Base-by-base conservation (phyloP, 257 asterid species). In the Salvia miltiorrhiza region DNA sequence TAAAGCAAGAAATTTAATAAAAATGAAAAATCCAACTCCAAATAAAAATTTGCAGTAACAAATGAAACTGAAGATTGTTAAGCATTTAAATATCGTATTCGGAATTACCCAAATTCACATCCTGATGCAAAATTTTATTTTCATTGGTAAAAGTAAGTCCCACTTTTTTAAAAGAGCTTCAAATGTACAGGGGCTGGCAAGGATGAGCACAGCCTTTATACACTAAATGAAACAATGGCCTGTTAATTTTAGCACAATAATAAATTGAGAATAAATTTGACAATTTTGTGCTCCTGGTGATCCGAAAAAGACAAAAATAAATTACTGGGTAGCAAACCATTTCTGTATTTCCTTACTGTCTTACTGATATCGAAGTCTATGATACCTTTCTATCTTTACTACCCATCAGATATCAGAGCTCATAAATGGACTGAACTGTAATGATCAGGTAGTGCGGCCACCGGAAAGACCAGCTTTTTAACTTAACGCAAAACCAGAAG, bases 401-500 rank as follows among this genome's bases (percentile, higher is more conserved):
- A 73, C 57, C 16, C 65, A 55, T 44, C 20, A 47, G 43, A 60
- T 37, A 58, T 76, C 23, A 63, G 63, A 48, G 23, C 63, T 65
- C 52, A 65, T 19, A 61, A 48, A 52, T 61, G 16, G 43, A 58
- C n/a, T 16, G 49, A 63, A 61, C 64, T 58, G 52, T 37, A 20
- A 65, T 52, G 14, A 32, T 39, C 44, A 39, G 32, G 67, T 33
- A 65, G 53, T 16, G 53, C 37, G 37, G 56, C 63, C 63, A 67
- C 68, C 19, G 21, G 52, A 68, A 9, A 63, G 56, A 69, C 58
- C 50, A 40, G 64, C 35, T 20, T 57, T 24, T 65, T 35, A 48
- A 70, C 30, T 33, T 55, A 9, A 70, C 19, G 72, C 52, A 44
- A 53, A 61, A 71, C 40, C 19, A 60, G 44, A 71, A 41, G 72